Conservation (phyloP, 805 yeast genomes). For the Metschnikowia anglica region DNA sequence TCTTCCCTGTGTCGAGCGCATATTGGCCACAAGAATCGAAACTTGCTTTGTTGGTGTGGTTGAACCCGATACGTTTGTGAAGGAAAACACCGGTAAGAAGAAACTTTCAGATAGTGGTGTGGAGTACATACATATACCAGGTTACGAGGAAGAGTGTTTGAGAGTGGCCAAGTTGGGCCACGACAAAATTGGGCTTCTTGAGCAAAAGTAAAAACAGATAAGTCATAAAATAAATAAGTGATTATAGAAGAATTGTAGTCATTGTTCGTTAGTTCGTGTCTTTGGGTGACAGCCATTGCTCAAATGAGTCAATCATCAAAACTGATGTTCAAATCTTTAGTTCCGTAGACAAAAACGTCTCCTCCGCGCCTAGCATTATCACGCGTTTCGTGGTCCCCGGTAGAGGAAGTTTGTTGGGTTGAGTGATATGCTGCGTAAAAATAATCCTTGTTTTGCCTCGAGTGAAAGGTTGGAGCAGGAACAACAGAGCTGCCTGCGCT, state of each 20-base stretch:
- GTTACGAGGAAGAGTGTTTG: conserved; percentile 70
- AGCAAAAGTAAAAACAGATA: too few relatives aligned
- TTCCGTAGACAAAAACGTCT: conserved; percentile 40
- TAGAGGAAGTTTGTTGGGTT: background rate
- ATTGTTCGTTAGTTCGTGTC: background rate
- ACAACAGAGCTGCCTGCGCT: conserved; percentile 24
- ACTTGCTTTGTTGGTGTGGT: conserved; percentile 88
- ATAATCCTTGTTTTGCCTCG: background rate
- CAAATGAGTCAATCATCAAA: conserved; percentile 7
- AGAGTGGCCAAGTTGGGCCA: conserved; percentile 76
- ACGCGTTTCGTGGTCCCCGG: background rate
- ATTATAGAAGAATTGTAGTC: background rate
- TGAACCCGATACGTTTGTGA: conserved; percentile 89
- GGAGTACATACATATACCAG: conserved; percentile 77
- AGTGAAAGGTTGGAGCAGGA: background rate
- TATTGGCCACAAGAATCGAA: conserved; percentile 54
- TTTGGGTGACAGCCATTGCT: background rate
- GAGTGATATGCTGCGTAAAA: conserved; percentile 1
- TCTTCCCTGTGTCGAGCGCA: conserved; percentile 80
- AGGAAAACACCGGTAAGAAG: conserved; percentile 62
- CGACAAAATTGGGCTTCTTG: conserved; percentile 23
- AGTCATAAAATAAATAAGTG: background rate
- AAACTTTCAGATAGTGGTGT: conserved; percentile 58
- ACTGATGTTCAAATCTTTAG: conserved; percentile 35
- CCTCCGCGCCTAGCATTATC: conserved; percentile 12